Base-by-base conservation (phyloP, 805 yeast genomes). In the Hagleromyces aurorensis region DNA sequence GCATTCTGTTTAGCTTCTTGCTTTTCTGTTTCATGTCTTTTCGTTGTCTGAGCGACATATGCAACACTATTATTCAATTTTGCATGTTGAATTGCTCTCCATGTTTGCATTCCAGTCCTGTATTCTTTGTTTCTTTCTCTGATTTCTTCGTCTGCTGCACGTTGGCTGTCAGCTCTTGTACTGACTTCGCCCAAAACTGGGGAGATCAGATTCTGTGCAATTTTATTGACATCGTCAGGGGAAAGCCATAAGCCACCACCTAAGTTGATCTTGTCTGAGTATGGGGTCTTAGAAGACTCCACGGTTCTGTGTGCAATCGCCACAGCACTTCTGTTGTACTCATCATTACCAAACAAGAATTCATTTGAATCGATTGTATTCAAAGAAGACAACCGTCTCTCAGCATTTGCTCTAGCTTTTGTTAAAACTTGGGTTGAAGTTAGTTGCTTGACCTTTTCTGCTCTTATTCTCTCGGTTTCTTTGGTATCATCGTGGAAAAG, bases 201-300 rank as follows among this genome's bases (percentile, higher is more conserved):
- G 42, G 71, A 67, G 34, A 91, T 94, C 48, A 82, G 66, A 26
- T 75, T 69, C 37, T 74, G 62, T 13, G 98, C 97, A 62, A 89
- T 71, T 29, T 69, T 69, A 40, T 83, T 79, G 38, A 91, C 72
- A 48, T 87, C 96, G 13, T 65, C 69, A 36, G 70, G 79, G 21
- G 81, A 65, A 69, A 89, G 73, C 48, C 69, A 72, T 34, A 83
- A 66, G 2, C 96, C 97, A 39, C 94, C 95, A 37, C 98, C 98
- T 39, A 89, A 60, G 48, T 84, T 68, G 45, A 85, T 64, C 53
- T 77, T 71, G 40, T 76, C 74, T 29, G 45, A 52, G 38, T 62
- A 52, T 38, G 66, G 64, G 27, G 69, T 49, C 47, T 89, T 69
- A 50, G n/a, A n/a, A n/a, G n/a, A n/a, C 28, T 70, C 72, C 26